These are phyloP conservation scores for Leishmania gerbilli DNA, from an alignment of 208 protist genomes.

Conservation along the genomic window DNA sequence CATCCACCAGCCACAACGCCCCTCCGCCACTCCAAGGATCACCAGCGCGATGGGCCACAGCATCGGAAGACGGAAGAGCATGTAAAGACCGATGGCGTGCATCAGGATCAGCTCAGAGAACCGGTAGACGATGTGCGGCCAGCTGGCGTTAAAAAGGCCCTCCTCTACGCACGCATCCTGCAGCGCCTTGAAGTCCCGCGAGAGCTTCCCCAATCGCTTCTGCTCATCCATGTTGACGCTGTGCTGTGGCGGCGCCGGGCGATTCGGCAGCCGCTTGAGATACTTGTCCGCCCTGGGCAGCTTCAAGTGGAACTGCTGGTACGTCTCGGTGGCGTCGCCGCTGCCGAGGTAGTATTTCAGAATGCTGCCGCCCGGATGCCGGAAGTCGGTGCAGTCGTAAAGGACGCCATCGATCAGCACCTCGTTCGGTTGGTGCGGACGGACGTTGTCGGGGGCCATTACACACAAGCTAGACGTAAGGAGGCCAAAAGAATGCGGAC, in stretches of 20 bases:
- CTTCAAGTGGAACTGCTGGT: conserved; percentile 71
- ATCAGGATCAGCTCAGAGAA: conserved; percentile 57
- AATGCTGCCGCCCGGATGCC: conserved; percentile 70
- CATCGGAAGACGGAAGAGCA: conserved; percentile 47
- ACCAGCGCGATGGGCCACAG: conserved; percentile 48
- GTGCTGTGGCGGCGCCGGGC: conserved; percentile 32
- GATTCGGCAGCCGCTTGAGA: conserved; percentile 52
- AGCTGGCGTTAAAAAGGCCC: conserved; percentile 62
- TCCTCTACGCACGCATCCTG: conserved; percentile 44
- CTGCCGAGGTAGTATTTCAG: conserved; percentile 58
- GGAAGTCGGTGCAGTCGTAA: conserved; percentile 71
- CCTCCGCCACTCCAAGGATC: conserved; percentile 66
- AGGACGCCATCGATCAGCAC: conserved; percentile 61
- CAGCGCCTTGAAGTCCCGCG: conserved; percentile 55
- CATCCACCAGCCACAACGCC: conserved; percentile 82
- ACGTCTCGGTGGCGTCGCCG: conserved; percentile 70
- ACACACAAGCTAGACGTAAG: neutral
- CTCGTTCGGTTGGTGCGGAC: conserved; percentile 51
- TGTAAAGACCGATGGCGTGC: conserved; percentile 49
- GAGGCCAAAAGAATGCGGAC: neutral
- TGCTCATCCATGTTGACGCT: conserved; percentile 37
- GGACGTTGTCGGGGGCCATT: conserved; percentile 8
- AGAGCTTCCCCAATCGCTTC: conserved; percentile 53
- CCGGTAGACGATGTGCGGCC: conserved; percentile 64
- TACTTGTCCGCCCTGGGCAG: conserved; percentile 48